Base-by-base conservation (phyloP, 2,329 filamentous ascomycete species). In the Geosmithia morbida region DNA sequence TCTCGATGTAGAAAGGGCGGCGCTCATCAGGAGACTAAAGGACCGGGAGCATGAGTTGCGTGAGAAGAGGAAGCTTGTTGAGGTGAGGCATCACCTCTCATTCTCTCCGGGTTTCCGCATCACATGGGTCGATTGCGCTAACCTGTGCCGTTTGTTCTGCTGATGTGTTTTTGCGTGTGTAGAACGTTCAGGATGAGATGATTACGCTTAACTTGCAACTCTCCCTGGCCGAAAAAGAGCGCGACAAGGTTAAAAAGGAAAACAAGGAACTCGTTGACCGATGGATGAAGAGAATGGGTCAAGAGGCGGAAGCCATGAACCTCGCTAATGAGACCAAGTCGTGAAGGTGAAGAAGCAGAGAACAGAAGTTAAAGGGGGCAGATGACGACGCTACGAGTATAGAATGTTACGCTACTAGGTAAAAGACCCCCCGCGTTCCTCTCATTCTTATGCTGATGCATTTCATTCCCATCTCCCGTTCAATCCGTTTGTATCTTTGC, bases 181-280 rank as follows among this genome's bases (percentile, higher is more conserved):
- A 83, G 75, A 77, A 90, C 57, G 82, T 95, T 47, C 90, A 97
- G 66, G 89, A 96, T 64, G 92, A 98, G 63, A 82, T 95, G 64
- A 81, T 94, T 46, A 83, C 87, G 1, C 67, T 96, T 44, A 89
- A 89, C 54, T 71, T 97, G 53, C 85, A 97, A 63, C 72, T 96
- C 42, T 88, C 92, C 55, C 78, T 96, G 70, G 81, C 83, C 2
- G 88, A 94, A 61, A 77, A 89, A 60, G 79, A 80, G 58, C 72
- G 76, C 26, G 79, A 83, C 59, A 81, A 79, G 62, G 68, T 94
- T 52, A 77, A 81, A 59, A 74, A 72, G 50, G 92, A 97, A 61
- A 97, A 97, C 59, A 81, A 86, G 59, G 85, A 95, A 54, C 71
- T 98, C 48, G 81, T 96, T 47, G 83, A 88, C 61, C 75, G 92